These are phyloP conservation scores for Pseudotulostoma volvatum DNA, from an alignment of 495 filamentous ascomycete genomes.

Conservation along the genomic window DNA sequence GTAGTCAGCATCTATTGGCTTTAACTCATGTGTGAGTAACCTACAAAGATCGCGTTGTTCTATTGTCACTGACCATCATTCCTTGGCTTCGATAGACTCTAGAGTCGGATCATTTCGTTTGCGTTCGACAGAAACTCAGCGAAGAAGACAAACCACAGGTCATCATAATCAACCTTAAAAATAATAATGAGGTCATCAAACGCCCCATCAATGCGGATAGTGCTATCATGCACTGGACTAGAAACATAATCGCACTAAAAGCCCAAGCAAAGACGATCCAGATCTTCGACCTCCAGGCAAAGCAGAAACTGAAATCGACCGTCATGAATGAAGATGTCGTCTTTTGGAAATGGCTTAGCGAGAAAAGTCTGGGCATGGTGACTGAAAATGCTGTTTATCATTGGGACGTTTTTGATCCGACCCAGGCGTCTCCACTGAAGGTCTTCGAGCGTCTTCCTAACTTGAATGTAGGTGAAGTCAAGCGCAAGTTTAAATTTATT, in stretches of 20 bases:
- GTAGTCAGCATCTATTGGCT: slow-evolving; percentile 73
- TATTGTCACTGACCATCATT: slow-evolving; percentile 1
- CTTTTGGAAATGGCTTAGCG: slow-evolving; percentile 98
- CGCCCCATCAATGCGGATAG: slow-evolving; percentile 97
- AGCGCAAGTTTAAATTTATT: too few species aligned
- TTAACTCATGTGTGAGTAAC: slow-evolving; percentile 82
- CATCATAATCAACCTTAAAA: slow-evolving; percentile 91
- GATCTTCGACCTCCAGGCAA: slow-evolving; percentile 85
- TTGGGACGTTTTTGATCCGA: slow-evolving; percentile 84
- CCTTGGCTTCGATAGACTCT: slow-evolving; percentile 49
- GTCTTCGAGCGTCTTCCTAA: slow-evolving; percentile 85
- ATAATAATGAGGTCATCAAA: slow-evolving; percentile 79
- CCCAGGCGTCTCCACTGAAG: slow-evolving; percentile 65
- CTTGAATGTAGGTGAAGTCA: slow-evolving; percentile 63
- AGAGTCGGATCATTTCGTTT: slow-evolving; percentile 92
- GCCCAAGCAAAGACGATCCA: slow-evolving; percentile 85
- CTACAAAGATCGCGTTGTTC: slow-evolving; percentile 1
- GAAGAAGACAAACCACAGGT: slow-evolving; percentile 75
- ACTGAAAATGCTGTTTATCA: slow-evolving; percentile 85
- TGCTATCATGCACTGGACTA: slow-evolving; percentile 97
- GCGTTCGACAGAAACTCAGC: slow-evolving; percentile 79
- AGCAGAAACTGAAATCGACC: slow-evolving; percentile 85
- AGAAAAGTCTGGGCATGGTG: slow-evolving; percentile 70
- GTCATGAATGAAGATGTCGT: slow-evolving; percentile 92
- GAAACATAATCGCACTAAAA: slow-evolving; percentile 90